Percentiles rank a stretch among this genome's conserved stretches.
Evolutionary conservation across 2,329 filamentous ascomycete species (phyloP).

Genomic region (Aspergillus persii): DNA sequence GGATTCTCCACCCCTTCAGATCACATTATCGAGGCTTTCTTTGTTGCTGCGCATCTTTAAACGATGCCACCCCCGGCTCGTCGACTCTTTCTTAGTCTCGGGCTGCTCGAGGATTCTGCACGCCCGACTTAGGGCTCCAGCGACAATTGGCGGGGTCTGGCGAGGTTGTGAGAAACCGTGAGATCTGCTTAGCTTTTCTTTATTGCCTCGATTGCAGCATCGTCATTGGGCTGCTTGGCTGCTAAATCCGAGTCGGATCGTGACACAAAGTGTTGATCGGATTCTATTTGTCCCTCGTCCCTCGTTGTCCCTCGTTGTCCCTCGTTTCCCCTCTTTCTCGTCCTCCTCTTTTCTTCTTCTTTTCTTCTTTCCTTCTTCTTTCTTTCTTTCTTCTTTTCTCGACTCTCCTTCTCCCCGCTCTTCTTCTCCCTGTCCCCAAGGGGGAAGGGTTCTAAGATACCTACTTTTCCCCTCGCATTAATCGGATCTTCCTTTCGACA

Average conservation of each 20-base stretch:
- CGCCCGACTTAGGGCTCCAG: constrained; percentile 10
- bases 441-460: not conserved
- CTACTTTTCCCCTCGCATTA: not conserved
- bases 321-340: not conserved
- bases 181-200: not conserved
- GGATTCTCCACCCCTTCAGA: constrained; percentile 9
- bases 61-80: not conserved
- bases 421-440: not conserved
- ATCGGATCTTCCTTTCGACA: not conserved
- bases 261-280: not conserved
- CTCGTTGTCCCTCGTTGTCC: not conserved
- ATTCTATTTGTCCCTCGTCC: not conserved
- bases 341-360: not conserved
- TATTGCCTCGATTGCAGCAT: not conserved
- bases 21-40: constrained; percentile 12
- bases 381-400: not conserved
- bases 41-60: constrained; percentile 5
- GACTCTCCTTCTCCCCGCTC: not conserved
- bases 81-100: not conserved
- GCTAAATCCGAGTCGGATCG: not conserved
- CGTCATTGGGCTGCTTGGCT: not conserved
- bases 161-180: not conserved
- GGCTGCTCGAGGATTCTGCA: constrained; percentile 1
- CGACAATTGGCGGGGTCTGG: constrained; percentile 10
- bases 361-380: not conserved